phyloP scores from a whole-genome alignment of 2,329 filamentous ascomycete species.

The Trichothecium sympodiale region DNA sequence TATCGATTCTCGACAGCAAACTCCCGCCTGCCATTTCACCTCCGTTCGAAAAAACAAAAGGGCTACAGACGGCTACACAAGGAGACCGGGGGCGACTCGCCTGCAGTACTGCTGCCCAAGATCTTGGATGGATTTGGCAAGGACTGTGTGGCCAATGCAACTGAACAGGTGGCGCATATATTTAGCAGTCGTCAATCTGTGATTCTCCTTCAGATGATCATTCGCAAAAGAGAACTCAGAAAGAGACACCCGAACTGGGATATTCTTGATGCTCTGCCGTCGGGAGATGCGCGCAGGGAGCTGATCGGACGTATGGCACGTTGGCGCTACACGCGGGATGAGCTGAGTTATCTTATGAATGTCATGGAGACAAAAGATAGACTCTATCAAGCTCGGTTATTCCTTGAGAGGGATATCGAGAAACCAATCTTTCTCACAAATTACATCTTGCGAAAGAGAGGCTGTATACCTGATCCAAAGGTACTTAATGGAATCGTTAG shows the following conservation, averaged over 20 bases:
- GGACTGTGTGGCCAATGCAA: not conserved
- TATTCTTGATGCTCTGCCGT: slow-evolving; percentile 2
- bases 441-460: not conserved
- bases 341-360: slow-evolving; percentile 1
- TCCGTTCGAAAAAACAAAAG: too few relatives aligned
- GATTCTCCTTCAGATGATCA: slow-evolving; percentile 3
- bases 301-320: slow-evolving; percentile 1
- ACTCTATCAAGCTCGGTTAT: not conserved
- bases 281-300: not conserved
- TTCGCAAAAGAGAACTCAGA: slow-evolving; percentile 1
- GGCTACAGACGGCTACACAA: too few relatives aligned
- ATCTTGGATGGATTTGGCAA: too few relatives aligned
- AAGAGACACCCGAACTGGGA: not conserved
- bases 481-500: not conserved
- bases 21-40: too few relatives aligned
- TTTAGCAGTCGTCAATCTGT: slow-evolving; percentile 1
- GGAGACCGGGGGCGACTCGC: too few relatives aligned
- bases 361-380: slow-evolving; percentile 1
- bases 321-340: not conserved
- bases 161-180: slow-evolving; percentile 1
- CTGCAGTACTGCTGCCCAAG: too few relatives aligned
- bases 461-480: not conserved
- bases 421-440: slow-evolving; percentile 6
- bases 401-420: slow-evolving; percentile 1
- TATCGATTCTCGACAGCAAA: too few relatives aligned